Evolutionary conservation across 495 filamentous ascomycete species (phyloP), one percentile per base, ranked within the genome.

Genomic region (Tuber umbilicatum): DNA sequence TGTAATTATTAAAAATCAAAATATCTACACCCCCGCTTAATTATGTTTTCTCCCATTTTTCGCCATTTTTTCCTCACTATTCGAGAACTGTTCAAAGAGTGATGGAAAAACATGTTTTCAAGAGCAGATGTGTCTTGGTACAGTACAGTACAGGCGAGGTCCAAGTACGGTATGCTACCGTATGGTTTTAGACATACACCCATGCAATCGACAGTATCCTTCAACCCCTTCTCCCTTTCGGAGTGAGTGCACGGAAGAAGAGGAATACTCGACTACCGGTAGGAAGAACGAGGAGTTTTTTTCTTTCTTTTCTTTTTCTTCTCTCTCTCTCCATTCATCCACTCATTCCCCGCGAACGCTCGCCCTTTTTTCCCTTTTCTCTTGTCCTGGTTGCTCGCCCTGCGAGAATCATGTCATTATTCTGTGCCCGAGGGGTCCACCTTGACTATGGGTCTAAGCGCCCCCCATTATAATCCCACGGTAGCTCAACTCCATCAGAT

Each of bases 361-460:
- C 42, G 47, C 35, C 68, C 71, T 23, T 42, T 73, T 73, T 70
- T 71, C 40, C 31, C 31, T 71, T 69, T 69, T 37, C 21, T 40
- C 43, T 39, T 27, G 12, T 38, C 19, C 27, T 39, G 72, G 67
- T 50, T 78, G 55, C 55, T 64, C 27, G 27, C 27, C 55, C 55
- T 70, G 77, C 76, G 76, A 71, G 76, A 74, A 39, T 79, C 75
- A 74, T 78, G 76, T 67, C 75, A 79, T 78, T 71, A 71, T 68
- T 50, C 69, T 67, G 14, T 37, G 64, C 69, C 42, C 70, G 70
- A 64, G 68, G 37, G 55, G 71, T 67, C 17, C 78, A 74, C 76
- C 77, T 79, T 78, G 75, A 74, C 72, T 69, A 70, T 70, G 43
- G 76, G 76, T 72, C 76, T 79, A 79, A 79, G 77, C 77, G 77